Evolutionary conservation across 2,329 filamentous ascomycete genomes (phyloP).

Genomic region (Alternaria sp.): DNA sequence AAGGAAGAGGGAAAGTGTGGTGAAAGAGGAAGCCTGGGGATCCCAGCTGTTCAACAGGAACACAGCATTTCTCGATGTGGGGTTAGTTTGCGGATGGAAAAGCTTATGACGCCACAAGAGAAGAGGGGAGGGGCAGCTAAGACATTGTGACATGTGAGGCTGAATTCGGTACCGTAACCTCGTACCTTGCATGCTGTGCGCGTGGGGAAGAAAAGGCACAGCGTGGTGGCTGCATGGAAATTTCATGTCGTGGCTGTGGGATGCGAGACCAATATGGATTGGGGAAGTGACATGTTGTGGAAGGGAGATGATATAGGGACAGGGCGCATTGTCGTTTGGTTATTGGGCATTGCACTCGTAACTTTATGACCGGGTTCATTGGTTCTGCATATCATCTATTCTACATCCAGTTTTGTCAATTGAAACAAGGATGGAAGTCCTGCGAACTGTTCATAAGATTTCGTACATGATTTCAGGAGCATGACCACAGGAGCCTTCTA

Average conservation of each 20-base stretch:
- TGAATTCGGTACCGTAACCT: not conserved
- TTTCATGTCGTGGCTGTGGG: not conserved
- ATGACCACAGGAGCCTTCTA: not conserved
- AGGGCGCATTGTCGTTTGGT: not conserved
- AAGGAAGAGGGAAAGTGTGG: not conserved
- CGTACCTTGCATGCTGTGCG: slow-evolving; percentile 7
- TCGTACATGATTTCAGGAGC: not conserved
- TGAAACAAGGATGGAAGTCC: not conserved
- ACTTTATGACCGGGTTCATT: not conserved
- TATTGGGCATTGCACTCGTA: not conserved
- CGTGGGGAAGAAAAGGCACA: not conserved
- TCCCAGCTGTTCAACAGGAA: slow-evolving; percentile 13
- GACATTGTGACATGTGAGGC: slow-evolving; percentile 1
- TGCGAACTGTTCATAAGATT: not conserved
- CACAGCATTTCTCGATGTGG: slow-evolving; percentile 6
- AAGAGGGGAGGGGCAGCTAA: not conserved
- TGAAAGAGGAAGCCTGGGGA: not conserved
- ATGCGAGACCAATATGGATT: slow-evolving; percentile 11
- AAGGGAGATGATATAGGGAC: not conserved
- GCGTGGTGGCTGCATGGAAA: not conserved
- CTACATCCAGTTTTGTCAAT: not conserved
- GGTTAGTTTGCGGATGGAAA: not conserved
- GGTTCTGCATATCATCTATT: not conserved
- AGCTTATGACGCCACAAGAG: slow-evolving; percentile 13
- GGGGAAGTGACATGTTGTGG: slow-evolving; percentile 8